Percentiles rank a stretch among this genome's conserved stretches.
Evolutionary conservation across 2,329 filamentous ascomycete genomes (phyloP).

Genomic region (Talaromyces sp.): DNA sequence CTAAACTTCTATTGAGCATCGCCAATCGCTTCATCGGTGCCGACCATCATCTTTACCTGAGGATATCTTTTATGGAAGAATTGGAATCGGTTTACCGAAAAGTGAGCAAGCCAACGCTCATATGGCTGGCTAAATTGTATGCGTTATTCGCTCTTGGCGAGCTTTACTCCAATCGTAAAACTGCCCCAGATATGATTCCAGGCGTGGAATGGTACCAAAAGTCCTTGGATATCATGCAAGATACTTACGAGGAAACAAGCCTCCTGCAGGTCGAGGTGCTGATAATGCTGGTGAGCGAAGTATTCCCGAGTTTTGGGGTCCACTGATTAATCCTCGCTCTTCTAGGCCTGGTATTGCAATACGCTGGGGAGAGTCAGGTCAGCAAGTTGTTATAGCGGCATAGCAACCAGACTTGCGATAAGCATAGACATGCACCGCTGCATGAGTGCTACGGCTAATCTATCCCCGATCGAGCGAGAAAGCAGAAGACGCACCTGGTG

Average conservation of each 20-base stretch:
- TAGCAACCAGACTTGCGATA: conserved; percentile 37
- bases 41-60: conserved; percentile 29
- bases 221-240: conserved; percentile 35
- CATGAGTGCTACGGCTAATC: conserved; percentile 14
- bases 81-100: conserved; percentile 38
- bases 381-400: conserved; percentile 15
- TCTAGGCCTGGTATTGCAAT: conserved; percentile 20
- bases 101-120: conserved; percentile 19
- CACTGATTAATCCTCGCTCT: no score
- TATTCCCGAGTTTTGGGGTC: no score
- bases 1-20: conserved; percentile 20
- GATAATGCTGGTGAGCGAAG: conserved; percentile 29
- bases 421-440: conserved; percentile 39
- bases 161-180: conserved; percentile 38
- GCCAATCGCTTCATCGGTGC: conserved; percentile 25
- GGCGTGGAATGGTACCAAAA: conserved; percentile 40
- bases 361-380: conserved; percentile 30
- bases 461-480: conserved; percentile 34
- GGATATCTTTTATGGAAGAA: conserved; percentile 37
- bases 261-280: conserved; percentile 40
- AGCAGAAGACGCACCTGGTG: conserved; percentile 49
- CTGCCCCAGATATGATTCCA: conserved; percentile 25
- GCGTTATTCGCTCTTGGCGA: conserved; percentile 40
- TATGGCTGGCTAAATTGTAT: conserved; percentile 43
- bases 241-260: conserved; percentile 38